Evolutionary conservation across 225 moss, liverwort and hornwort species (phyloP).

Genomic region (Sphagnum tenellum): DNA sequence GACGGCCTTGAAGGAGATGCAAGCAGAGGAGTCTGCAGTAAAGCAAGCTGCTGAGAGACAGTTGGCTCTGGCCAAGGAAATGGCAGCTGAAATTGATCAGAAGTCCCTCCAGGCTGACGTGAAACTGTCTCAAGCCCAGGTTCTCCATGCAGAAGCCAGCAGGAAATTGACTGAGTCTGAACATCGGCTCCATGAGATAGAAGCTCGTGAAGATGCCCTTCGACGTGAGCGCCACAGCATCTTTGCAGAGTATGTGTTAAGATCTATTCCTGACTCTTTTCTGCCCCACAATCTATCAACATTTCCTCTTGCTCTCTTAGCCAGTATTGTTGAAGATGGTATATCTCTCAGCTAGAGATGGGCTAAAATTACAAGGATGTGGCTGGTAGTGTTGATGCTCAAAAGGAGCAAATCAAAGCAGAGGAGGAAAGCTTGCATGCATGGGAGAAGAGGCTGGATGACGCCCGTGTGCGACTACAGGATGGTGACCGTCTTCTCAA

Average conservation of each 20-base stretch:
- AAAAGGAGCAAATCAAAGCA: slow-evolving; percentile 68
- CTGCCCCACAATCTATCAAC: no score
- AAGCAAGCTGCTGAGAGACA: slow-evolving; percentile 83
- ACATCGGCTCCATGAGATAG: slow-evolving; percentile 73
- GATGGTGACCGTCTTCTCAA: slow-evolving; percentile 91
- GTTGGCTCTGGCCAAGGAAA: slow-evolving; percentile 61
- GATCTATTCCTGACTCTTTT: neutral
- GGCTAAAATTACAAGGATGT: slow-evolving; percentile 2
- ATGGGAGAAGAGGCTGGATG: slow-evolving; percentile 79
- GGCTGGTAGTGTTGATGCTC: slow-evolving; percentile 58
- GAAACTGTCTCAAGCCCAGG: slow-evolving; percentile 78
- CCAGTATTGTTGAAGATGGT: neutral
- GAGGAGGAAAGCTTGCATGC: slow-evolving; percentile 74
- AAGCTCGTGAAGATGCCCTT: slow-evolving; percentile 84
- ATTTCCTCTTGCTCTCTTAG: neutral
- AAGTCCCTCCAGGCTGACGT: slow-evolving; percentile 70
- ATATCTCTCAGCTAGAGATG: neutral
- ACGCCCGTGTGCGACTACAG: slow-evolving; percentile 73
- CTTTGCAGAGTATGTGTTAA: slow-evolving; percentile 53
- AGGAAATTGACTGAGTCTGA: slow-evolving; percentile 77
- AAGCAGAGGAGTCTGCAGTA: slow-evolving; percentile 62
- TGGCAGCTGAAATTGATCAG: slow-evolving; percentile 70
- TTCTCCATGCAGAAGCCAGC: slow-evolving; percentile 73
- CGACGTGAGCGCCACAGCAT: slow-evolving; percentile 85
- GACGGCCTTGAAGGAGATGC: slow-evolving; percentile 77